phyloP scores from a whole-genome alignment of 2,329 filamentous ascomycete genomes.

The Xylaria sp. region DNA sequence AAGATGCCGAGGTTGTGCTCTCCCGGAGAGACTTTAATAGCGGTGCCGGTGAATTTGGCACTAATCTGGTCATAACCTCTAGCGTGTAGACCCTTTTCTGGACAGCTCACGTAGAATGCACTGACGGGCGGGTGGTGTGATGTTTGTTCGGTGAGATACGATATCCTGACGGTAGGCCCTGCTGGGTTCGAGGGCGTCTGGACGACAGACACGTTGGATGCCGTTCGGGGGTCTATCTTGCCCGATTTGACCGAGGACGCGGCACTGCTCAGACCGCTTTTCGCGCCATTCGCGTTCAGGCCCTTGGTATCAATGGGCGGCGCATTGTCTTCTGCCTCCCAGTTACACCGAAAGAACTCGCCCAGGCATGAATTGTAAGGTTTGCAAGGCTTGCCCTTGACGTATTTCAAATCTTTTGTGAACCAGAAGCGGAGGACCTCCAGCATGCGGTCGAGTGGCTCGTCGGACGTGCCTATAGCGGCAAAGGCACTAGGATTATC shows the following conservation, averaged over 20 bases:
- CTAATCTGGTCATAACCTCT: conserved; percentile 94
- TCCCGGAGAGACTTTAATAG: conserved; percentile 87
- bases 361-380: conserved; percentile 97
- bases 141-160: conserved; percentile 96
- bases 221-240: conserved; percentile 49
- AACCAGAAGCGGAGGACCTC: conserved; percentile 97
- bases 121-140: conserved; percentile 97
- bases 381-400: conserved; percentile 98
- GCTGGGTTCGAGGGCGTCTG: conserved; percentile 50
- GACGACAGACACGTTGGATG: conserved; percentile 58
- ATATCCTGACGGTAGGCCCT: conserved; percentile 72
- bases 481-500: conserved; percentile 91
- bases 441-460: conserved; percentile 90
- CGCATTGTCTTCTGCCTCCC: conserved; percentile 84
- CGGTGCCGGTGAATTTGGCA: conserved; percentile 97
- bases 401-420: conserved; percentile 98
- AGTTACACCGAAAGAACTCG: conserved; percentile 98
- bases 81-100: conserved; percentile 85
- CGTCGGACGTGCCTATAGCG: conserved; percentile 84
- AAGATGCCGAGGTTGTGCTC: conserved; percentile 97
- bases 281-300: conserved; percentile 39
- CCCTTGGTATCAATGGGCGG: conserved; percentile 64
- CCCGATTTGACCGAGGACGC: conserved; percentile 55
- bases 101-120: conserved; percentile 91
- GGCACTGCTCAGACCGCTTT: conserved; percentile 46